Conservation (phyloP, 164 flowering plant genomes). For the Taxillus chinensis region DNA sequence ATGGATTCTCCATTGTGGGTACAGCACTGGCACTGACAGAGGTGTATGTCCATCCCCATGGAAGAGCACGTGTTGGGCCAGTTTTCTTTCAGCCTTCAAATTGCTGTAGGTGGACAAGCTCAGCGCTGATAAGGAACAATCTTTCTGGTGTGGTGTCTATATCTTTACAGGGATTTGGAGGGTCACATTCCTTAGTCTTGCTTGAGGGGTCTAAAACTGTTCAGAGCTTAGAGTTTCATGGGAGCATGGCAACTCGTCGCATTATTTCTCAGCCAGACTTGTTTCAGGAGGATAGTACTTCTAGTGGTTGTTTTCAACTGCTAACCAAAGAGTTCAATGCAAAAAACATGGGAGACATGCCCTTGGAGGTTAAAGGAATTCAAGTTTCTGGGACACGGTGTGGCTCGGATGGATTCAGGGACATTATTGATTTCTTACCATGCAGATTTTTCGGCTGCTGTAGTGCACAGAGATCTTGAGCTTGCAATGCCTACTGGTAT, state of each 20-base stretch:
- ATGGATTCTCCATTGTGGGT: conserved; percentile 63
- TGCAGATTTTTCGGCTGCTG: no score
- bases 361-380: conserved; percentile 47
- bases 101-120: conserved; percentile 68
- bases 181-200: conserved; percentile 45
- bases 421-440: no score
- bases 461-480: no score
- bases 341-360: conserved; percentile 63
- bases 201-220: conserved; percentile 53
- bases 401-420: conserved; percentile 69
- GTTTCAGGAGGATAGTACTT: conserved; percentile 15
- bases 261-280: conserved; percentile 27
- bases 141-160: conserved; percentile 84
- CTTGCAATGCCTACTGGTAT: no score
- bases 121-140: conserved; percentile 71
- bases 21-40: conserved; percentile 50
- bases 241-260: conserved; percentile 25
- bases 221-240: conserved; percentile 43
- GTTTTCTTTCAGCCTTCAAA: conserved; percentile 61
- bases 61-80: conserved; percentile 61
- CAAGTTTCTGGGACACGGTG: conserved; percentile 62
- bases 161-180: conserved; percentile 60
- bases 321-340: conserved; percentile 55
- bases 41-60: conserved; percentile 59
- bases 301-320: conserved; percentile 29